phyloP scores from a whole-genome alignment of 805 yeast genomes.

The Zygosaccharomyces siamensis region DNA sequence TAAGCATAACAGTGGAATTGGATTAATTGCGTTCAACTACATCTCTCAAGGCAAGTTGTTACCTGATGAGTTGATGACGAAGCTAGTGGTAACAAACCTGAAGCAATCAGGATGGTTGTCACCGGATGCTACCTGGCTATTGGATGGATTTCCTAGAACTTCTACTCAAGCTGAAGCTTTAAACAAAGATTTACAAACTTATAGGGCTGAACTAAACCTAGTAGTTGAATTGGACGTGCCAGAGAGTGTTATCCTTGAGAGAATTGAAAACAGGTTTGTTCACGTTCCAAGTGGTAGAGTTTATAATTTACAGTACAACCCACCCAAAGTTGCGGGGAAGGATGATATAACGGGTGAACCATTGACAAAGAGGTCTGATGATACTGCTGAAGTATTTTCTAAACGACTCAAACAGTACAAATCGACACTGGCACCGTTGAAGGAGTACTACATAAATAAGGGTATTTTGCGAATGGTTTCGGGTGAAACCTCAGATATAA shows the following conservation, averaged over 20 bases:
- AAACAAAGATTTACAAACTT: constrained; percentile 39
- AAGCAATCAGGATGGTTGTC: constrained; percentile 23
- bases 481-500: constrained; percentile 81
- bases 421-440: constrained; percentile 56
- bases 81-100: constrained; percentile 51
- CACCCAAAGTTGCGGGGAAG: constrained; percentile 74
- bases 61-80: constrained; percentile 67
- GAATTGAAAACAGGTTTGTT: constrained; percentile 83
- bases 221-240: constrained; percentile 89
- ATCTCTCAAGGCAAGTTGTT: constrained; percentile 63
- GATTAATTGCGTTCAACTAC: constrained; percentile 49
- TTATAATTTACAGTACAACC: constrained; percentile 80
- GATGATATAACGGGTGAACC: constrained; percentile 93
- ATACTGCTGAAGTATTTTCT: constrained; percentile 67
- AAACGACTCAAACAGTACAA: constrained; percentile 62
- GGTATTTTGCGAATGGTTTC: constrained; percentile 52
- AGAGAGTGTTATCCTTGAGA: constrained; percentile 68
- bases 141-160: constrained; percentile 93
- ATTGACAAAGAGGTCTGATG: constrained; percentile 74
- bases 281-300: constrained; percentile 82
- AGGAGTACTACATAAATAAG: constrained; percentile 48
- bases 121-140: constrained; percentile 53
- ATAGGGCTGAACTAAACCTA: constrained; percentile 50
- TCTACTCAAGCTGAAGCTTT: constrained; percentile 61
- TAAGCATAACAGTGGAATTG: constrained; percentile 47